Evolutionary conservation across 2,329 filamentous ascomycete genomes (phyloP).

Genomic region (Penicillium sp.): DNA sequence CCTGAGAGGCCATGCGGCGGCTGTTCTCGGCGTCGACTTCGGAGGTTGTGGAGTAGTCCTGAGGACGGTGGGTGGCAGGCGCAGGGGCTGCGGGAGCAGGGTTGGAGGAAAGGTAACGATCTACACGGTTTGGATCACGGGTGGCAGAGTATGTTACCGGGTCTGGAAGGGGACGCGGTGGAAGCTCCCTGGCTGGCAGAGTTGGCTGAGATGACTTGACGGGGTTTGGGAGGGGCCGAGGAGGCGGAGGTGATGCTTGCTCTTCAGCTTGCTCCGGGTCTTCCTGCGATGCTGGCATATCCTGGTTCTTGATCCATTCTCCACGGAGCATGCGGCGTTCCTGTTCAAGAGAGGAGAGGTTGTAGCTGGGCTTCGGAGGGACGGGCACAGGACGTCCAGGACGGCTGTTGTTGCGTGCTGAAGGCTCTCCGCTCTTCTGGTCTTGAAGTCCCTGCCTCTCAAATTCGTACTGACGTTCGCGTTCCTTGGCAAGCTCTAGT

Average conservation of each 20-base stretch:
- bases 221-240: constrained; percentile 31
- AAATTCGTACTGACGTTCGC: constrained; percentile 60
- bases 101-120: constrained; percentile 54
- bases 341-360: constrained; percentile 56
- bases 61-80: constrained; percentile 39
- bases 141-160: constrained; percentile 38
- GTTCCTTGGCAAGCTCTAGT: constrained; percentile 62
- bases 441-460: constrained; percentile 52
- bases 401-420: constrained; percentile 26
- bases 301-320: constrained; percentile 50
- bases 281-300: constrained; percentile 18
- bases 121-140: constrained; percentile 45
- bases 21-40: constrained; percentile 55
- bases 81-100: constrained; percentile 44
- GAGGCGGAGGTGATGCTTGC: constrained; percentile 24
- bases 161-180: constrained; percentile 45
- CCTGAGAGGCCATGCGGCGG: constrained; percentile 52
- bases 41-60: constrained; percentile 49
- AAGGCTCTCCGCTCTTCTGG: constrained; percentile 19
- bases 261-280: constrained; percentile 11
- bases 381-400: constrained; percentile 31
- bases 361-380: constrained; percentile 44
- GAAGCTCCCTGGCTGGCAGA: constrained; percentile 17
- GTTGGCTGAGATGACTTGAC: constrained; percentile 14
- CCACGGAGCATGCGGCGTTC: constrained; percentile 57